Evolutionary conservation across 2,329 filamentous ascomycete genomes (phyloP).

Genomic region (Diaporthe sp.): DNA sequence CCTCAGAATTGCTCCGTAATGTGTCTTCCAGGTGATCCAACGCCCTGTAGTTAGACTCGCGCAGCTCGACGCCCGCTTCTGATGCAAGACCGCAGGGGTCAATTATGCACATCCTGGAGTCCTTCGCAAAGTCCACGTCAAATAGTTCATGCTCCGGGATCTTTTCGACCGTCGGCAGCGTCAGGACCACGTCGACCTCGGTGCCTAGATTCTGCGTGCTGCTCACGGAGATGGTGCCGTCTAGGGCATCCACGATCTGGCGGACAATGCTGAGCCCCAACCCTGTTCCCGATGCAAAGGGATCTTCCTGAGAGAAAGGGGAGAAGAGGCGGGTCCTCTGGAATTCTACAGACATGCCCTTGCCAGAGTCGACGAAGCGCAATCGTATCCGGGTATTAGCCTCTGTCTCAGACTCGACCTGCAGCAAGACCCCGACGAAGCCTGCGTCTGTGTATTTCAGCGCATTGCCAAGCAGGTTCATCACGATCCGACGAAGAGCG

Average conservation of each 20-base stretch:
- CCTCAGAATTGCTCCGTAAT: conserved; percentile 42
- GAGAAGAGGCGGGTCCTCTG: conserved; percentile 69
- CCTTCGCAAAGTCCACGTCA: conserved; percentile 4
- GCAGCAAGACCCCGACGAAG: conserved; percentile 35
- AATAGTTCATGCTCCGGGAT: not conserved
- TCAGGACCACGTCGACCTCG: conserved; percentile 35
- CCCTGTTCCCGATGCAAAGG: conserved; percentile 68
- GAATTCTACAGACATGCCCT: conserved; percentile 73
- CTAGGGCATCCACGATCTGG: conserved; percentile 66
- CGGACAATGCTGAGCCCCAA: conserved; percentile 74
- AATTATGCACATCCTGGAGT: conserved; percentile 7
- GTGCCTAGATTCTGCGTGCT: conserved; percentile 51
- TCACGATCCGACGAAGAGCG: conserved; percentile 58
- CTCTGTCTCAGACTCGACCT: not conserved
- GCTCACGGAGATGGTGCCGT: conserved; percentile 68
- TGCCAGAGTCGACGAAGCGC: conserved; percentile 71
- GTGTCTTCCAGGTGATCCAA: conserved; percentile 42
- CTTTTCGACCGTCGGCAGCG: conserved; percentile 4
- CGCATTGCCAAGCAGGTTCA: conserved; percentile 64
- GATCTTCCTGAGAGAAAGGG: conserved; percentile 73
- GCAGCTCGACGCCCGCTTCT: conserved; percentile 6
- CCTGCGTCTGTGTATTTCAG: conserved; percentile 60
- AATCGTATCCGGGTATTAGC: conserved; percentile 36
- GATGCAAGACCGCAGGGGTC: not conserved
- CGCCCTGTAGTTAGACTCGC: conserved; percentile 32